Percentiles rank a stretch among this genome's conserved stretches.
phyloP scores from a whole-genome alignment of 2,329 filamentous ascomycete genomes.

The Ascochyta viciae-villosae region DNA sequence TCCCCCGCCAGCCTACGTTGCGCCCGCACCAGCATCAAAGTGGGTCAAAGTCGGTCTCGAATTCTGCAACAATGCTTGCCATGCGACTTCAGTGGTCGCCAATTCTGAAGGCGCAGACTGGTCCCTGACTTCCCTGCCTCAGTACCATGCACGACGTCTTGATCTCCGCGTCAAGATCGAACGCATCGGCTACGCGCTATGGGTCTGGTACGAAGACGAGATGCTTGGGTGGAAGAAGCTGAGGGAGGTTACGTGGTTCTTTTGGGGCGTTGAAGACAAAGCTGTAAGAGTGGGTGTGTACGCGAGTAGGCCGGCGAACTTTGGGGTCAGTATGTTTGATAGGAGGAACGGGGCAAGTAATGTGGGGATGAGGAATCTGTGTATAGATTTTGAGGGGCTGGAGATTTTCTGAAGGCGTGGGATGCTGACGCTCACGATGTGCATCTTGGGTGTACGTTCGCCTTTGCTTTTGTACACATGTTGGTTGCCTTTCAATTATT shows the following conservation, averaged over 20 bases:
- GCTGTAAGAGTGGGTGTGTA: conserved; percentile 65
- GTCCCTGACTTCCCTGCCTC: conserved; percentile 59
- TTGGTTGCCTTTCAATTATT: not conserved
- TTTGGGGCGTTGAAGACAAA: conserved; percentile 66
- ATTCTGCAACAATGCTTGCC: conserved; percentile 61
- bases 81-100: conserved; percentile 64
- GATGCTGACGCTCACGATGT: too few relatives aligned
- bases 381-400: conserved; percentile 52
- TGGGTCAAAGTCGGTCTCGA: conserved; percentile 69
- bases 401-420: conserved; percentile 44
- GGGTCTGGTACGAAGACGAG: conserved; percentile 63
- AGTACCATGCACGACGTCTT: conserved; percentile 52
- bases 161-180: conserved; percentile 65
- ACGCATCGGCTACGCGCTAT: conserved; percentile 62
- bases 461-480: not conserved
- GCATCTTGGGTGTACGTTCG: not conserved
- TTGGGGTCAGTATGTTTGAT: conserved; percentile 48
- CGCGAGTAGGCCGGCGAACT: conserved; percentile 62
- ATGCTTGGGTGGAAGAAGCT: conserved; percentile 62
- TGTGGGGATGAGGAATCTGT: conserved; percentile 43
- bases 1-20: conserved; percentile 45
- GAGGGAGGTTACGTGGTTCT: conserved; percentile 67
- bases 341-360: conserved; percentile 35
- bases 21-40: conserved; percentile 57
- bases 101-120: conserved; percentile 65